Evolutionary conservation across 495 filamentous ascomycete genomes (phyloP).

Genomic region (Tuber borchii): DNA sequence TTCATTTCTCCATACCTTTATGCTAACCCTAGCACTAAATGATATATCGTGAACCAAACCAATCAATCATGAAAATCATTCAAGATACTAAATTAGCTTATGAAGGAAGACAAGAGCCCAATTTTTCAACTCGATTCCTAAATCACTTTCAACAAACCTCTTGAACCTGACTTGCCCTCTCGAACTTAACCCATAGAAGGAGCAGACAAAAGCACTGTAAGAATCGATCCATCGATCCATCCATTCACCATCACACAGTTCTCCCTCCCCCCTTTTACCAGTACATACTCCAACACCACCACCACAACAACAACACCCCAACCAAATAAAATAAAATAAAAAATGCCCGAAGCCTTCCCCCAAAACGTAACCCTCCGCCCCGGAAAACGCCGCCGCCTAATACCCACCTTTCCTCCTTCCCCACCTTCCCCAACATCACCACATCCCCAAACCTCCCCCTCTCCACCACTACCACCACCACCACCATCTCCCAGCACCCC

Average conservation of each 20-base stretch:
- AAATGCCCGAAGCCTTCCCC: neutral
- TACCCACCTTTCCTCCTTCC: neutral
- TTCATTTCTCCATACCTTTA: neutral
- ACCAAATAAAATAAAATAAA: neutral
- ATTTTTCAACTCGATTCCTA: neutral
- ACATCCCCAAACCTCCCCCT: neutral
- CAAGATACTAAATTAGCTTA: neutral
- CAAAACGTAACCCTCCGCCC: neutral
- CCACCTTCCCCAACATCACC: no score
- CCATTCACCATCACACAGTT: neutral
- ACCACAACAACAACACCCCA: neutral
- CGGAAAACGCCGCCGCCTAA: neutral
- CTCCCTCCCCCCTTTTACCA: neutral
- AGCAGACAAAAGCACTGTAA: neutral
- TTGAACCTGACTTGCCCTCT: neutral
- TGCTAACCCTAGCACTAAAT: neutral
- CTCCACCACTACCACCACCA: no score
- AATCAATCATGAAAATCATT: neutral
- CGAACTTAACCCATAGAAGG: neutral
- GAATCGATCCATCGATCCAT: neutral
- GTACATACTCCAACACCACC: no score
- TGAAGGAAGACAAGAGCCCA: neutral
- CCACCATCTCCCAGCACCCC: neutral
- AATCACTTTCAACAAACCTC: neutral
- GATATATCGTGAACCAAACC: neutral